phyloP scores from a whole-genome alignment of 306 rosid species.

The Acmispon strigosus region DNA sequence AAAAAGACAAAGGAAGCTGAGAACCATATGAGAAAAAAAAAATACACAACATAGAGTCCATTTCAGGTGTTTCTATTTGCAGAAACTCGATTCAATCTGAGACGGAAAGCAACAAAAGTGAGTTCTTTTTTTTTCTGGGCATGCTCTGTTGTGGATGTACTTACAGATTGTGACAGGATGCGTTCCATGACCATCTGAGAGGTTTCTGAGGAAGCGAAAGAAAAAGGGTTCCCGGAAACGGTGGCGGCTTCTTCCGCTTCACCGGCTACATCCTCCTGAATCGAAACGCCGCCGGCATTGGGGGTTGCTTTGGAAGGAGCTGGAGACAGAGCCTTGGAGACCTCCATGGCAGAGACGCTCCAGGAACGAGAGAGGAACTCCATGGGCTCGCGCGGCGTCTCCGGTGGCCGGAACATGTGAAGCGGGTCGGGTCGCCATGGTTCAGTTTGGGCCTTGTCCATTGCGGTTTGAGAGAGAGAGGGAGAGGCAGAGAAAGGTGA shows the following conservation, averaged over 20 bases:
- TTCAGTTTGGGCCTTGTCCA: constrained; percentile 38
- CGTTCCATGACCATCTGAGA: constrained; percentile 93
- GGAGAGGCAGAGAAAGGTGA: neutral
- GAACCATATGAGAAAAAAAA: constrained; percentile 12
- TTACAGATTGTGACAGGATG: constrained; percentile 87
- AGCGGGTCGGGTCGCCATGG: constrained; percentile 49
- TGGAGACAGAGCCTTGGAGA: constrained; percentile 71
- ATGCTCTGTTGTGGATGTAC: constrained; percentile 1
- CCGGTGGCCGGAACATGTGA: constrained; percentile 54
- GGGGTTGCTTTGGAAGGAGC: constrained; percentile 32
- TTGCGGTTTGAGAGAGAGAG: neutral
- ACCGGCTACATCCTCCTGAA: constrained; percentile 52
- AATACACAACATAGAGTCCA: neutral
- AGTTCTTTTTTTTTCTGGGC: neutral
- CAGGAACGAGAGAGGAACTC: constrained; percentile 92
- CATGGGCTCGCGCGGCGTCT: constrained; percentile 75
- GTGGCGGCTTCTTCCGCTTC: constrained; percentile 47
- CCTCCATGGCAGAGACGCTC: constrained; percentile 75
- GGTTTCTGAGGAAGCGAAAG: constrained; percentile 77
- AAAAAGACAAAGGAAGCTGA: constrained; percentile 23
- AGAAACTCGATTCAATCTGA: neutral
- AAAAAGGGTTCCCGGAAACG: constrained; percentile 73
- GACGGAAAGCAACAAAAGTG: neutral
- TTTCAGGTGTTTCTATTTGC: neutral
- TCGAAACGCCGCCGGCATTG: constrained; percentile 15